Base-by-base conservation (phyloP, 2,329 filamentous ascomycete genomes). In the Alternaria solani region DNA sequence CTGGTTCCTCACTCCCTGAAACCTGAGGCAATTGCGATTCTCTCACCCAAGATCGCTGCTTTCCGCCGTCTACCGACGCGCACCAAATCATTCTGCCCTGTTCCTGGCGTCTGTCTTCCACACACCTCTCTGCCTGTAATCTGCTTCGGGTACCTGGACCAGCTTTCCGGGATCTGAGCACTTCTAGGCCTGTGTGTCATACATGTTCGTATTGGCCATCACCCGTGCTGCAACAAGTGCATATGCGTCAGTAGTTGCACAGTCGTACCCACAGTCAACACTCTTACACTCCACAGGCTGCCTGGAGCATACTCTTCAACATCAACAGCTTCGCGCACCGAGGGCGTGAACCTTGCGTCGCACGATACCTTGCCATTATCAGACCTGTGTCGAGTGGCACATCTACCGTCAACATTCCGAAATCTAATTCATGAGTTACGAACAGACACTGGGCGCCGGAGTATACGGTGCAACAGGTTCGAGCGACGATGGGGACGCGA, bases 381-480 rank as follows among this genome's bases (percentile, higher is more conserved):
- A 65, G 67, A 64, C 71, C 60, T 51, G 72, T 78, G 74, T 77
- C 75, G 65, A 71, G 70, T 70, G 75, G 70, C 74, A 77, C 74
- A 60, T 47, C 65, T 61, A 54, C 54, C 68, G 64, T 62, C 73
- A 75, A 38, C 61, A 78, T 75, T 74, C 53, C 57, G 60, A 59
- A 52, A 25, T 36, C 64, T 51, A 51, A 68, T 76, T 71, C 64
- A 79, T 79, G 77, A 78, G 74, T 69, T 74, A 77, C 72, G 72
- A 77, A 65, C 67, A 71, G 49, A 73, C 71, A 58, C 58, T 71
- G 63, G 73, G 73, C 67, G 68, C 69, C 64, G 66, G 67, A 56
- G 67, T 69, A 51, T 75, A 77, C 62, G 73, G 74, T 62, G 69
- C 66, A 55, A 65, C 67, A 63, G 65, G 56, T 44, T 64, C 64